Evolutionary conservation across 805 yeast species (phyloP), one percentile per base, ranked within the genome.

Genomic region (Saccharomyces kudriavzevii): DNA sequence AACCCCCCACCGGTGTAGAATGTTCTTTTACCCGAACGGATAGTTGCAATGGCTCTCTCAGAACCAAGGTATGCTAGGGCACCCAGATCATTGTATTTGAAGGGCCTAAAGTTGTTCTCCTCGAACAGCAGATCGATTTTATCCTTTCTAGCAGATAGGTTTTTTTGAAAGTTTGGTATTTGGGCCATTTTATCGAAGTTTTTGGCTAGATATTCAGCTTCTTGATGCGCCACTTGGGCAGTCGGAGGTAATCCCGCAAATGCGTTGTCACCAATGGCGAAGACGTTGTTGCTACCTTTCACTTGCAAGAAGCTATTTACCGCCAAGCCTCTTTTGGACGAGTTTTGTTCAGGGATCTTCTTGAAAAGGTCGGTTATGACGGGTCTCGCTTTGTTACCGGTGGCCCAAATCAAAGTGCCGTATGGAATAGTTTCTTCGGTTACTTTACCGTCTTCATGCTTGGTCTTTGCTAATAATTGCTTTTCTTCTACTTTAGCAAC

Each of bases 161-260:
- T 63, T 63, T 74, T 57, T 58, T 73, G 75, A 65, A 74, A 70
- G 51, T 62, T 64, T 40, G 72, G 70, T 50, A 67, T 62, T 51
- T 71, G 68, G n/a, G 71, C 71, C 69, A 74, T 70, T 67, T 80
- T 85, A 70, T 80, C 82, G 70, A 91, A 86, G 60, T 81, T 80
- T 49, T 78, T 76, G 49, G 89, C 91, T 62, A 91, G 79, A 73
- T 81, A 91, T 54, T 78, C 78, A 63, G 97, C 97, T 73, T 89
- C 86, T 77, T 91, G 97, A 74, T 89, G 85, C 40, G 97, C 97
- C 55, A 90, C 97, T 77, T 91, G 97, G 28, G 97, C 97, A 54
- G 97, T 91, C 62, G 97, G 97, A 20, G 97, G 96, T 66, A 82
- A 81, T 66, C 88, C 87, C 56, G 96, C 87, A 55, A 80, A 78